Evolutionary conservation across 768 basidiomycete genomes (phyloP).

Genomic region (Suillus fuscotomentosus): DNA sequence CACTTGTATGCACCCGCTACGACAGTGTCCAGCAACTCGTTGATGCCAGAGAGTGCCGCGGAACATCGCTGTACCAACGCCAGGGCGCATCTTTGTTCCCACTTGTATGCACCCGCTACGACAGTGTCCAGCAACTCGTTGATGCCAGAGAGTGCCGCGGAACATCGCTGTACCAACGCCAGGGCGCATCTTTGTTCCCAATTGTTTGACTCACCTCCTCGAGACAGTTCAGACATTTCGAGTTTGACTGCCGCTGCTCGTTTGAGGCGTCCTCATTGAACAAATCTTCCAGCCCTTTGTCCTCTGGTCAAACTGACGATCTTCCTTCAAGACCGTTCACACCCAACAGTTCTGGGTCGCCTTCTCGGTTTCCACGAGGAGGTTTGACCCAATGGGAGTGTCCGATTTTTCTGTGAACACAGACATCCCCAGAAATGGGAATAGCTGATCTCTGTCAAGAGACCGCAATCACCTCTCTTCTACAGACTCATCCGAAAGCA

Average conservation of each 20-base stretch:
- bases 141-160: constrained; percentile 43
- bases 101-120: constrained; percentile 18
- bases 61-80: constrained; percentile 40
- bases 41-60: constrained; percentile 43
- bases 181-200: constrained; percentile 32
- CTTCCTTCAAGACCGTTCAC: background rate
- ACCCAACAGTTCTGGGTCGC: background rate
- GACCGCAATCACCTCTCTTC: background rate
- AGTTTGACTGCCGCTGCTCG: background rate
- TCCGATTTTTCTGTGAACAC: background rate
- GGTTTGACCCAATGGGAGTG: background rate
- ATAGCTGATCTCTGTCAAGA: background rate
- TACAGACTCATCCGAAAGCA: background rate
- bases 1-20: constrained; percentile 23
- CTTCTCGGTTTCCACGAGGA: background rate
- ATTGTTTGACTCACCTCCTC: background rate
- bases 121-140: constrained; percentile 37
- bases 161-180: constrained; percentile 38
- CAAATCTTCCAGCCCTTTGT: background rate
- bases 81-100: constrained; percentile 32
- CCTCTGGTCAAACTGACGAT: background rate
- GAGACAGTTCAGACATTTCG: background rate
- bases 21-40: constrained; percentile 35
- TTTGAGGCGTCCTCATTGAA: background rate
- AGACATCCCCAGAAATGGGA: constrained; percentile 3